Base-by-base conservation (phyloP, 768 basidiomycete species). In the Termitomyces sp. region DNA sequence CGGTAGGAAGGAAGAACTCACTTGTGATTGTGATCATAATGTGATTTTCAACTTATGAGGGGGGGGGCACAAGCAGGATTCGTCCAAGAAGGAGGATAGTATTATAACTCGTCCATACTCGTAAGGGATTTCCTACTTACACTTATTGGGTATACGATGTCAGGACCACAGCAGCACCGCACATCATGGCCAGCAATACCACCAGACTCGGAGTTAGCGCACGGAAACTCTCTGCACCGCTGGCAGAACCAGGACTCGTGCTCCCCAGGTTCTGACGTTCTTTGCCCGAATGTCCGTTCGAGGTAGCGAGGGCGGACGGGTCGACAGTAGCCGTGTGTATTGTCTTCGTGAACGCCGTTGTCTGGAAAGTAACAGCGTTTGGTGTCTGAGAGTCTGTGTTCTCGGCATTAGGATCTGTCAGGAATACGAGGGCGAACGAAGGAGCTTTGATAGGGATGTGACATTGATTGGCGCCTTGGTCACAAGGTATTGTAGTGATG, bases 341-440 rank as follows among this genome's bases (percentile, higher is more conserved):
- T 26, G 71, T 72, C 65, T 82, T 81, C 5, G 86, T 86, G 18
- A 74, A 68, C 16, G 79, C 81, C 0, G 85, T 84, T 13, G 83
- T 87, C 9, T 82, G 59, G 67, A 83, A 89, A 20, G 84, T 86
- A 64, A 65, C 63, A 12, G 71, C 57, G 5, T 69, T 56, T 12
- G 64, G 66, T 12, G 69, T 66, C 6, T 66, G 69, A 2, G 71
- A 68, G 38, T 71, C 73, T 1, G 65, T 57, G 35, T 77, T 65
- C 4, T 28, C 16, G 18, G 77, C 75, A 28, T 30, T 41, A 18
- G 52, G 52, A 53, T 77, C 71, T 2, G 77, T 80, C 33, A 93
- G 73, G 76, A 90, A 91, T 59, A 93, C 87, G 48, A 93, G 77
- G 1, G 89, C 89, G 61, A 88, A 85, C 40, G 83, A 83, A 0